Evolutionary conservation across 768 basidiomycete genomes (phyloP).

Genomic region (Lepiota subincarnata): DNA sequence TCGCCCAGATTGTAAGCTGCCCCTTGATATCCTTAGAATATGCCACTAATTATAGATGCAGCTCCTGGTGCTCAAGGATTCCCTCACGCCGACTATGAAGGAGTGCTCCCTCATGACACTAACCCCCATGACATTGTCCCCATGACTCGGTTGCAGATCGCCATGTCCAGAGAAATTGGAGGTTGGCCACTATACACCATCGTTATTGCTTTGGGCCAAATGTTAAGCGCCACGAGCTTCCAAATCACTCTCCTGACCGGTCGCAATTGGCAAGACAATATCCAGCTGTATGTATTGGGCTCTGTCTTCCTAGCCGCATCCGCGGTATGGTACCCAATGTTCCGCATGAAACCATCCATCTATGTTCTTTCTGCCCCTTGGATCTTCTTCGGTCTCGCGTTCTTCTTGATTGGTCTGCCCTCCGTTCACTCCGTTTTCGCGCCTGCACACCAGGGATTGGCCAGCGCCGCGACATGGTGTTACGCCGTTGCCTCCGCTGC

Average conservation of each 20-base stretch:
- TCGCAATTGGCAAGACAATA: constrained; percentile 72
- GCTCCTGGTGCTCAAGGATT: constrained; percentile 54
- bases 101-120: constrained; percentile 42
- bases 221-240: constrained; percentile 90
- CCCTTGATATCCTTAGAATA: not conserved
- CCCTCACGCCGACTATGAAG: constrained; percentile 38
- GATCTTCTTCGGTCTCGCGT: constrained; percentile 88
- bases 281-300: constrained; percentile 89
- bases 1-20: constrained; percentile 67
- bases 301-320: constrained; percentile 84
- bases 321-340: constrained; percentile 85
- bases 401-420: constrained; percentile 88
- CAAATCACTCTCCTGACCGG: constrained; percentile 90
- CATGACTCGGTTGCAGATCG: constrained; percentile 83
- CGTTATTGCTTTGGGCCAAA: constrained; percentile 84
- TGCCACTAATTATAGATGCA: constrained; percentile 12
- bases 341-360: constrained; percentile 83
- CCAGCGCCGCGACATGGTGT: constrained; percentile 81
- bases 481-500: constrained; percentile 93
- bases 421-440: constrained; percentile 60
- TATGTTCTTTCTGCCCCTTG: constrained; percentile 85
- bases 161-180: constrained; percentile 71
- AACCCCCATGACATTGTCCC: constrained; percentile 58
- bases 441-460: constrained; percentile 59
- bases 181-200: constrained; percentile 94